These are phyloP conservation scores for Backusella psychrophila DNA, from an alignment of 192 early-diverging fungal genomes.

Conservation along the genomic window DNA sequence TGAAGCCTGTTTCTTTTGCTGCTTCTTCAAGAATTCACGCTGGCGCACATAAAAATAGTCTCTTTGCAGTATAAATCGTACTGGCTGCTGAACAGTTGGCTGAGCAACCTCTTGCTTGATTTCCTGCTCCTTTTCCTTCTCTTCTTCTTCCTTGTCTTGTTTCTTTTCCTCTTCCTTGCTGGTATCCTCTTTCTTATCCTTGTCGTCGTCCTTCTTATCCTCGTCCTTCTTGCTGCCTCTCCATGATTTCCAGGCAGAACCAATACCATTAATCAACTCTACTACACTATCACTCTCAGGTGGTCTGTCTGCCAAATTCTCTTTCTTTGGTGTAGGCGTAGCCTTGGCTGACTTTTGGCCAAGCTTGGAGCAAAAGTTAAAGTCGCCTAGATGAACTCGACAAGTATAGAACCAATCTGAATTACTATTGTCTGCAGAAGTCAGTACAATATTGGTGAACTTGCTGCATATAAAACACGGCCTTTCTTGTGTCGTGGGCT, in stretches of 20 bases:
- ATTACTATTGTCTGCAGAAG: constrained; percentile 45
- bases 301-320: constrained; percentile 19
- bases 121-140: constrained; percentile 13
- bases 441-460: constrained; percentile 46
- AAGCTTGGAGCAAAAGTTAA: constrained; percentile 41
- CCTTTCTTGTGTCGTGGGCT: constrained; percentile 32
- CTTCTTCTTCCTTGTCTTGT: constrained; percentile 17
- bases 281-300: constrained; percentile 31
- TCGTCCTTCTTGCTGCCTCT: constrained; percentile 23
- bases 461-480: constrained; percentile 54
- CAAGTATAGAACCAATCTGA: constrained; percentile 54
- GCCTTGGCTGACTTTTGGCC: constrained; percentile 33
- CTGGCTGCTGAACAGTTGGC: constrained; percentile 23
- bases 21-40: constrained; percentile 39
- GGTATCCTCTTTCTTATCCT: constrained; percentile 11
- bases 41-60: constrained; percentile 51
- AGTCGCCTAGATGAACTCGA: constrained; percentile 42
- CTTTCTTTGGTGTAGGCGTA: constrained; percentile 32
- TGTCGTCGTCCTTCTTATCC: constrained; percentile 18
- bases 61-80: constrained; percentile 44
- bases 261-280: constrained; percentile 33
- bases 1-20: constrained; percentile 32
- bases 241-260: constrained; percentile 34
- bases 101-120: background rate
- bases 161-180: constrained; percentile 19